Evolutionary conservation across 108 stramenopile species (phyloP), one percentile per base, ranked within the genome.

Genomic region (Phaeodactylum tricornutum): DNA sequence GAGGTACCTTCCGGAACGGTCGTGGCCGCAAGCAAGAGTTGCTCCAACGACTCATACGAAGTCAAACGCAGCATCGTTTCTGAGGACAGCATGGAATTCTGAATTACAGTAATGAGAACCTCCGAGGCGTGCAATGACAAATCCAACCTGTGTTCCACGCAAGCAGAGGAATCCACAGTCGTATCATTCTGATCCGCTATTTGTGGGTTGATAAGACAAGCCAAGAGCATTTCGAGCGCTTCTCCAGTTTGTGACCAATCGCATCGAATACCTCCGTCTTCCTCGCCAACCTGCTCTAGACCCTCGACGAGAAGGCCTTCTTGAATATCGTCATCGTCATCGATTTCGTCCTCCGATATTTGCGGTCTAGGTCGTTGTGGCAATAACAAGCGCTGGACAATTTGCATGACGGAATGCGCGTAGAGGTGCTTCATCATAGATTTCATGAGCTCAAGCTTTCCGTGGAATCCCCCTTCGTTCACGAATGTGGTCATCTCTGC

Each of bases 351-450:
- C 40, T 60, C 50, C 36, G 37, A 15, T 29, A 43, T 50, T 29
- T 33, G 50, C 41, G 74, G 63, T 31, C 53, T 16, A 19, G 68
- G 67, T 3, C 64, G 73, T 47, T 85, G 75, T 14, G 95, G 95
- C 51, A 92, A 32, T 52, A 96, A 45, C 9, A 96, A 62, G 24
- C 87, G 66, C 67, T 95, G 87, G 11, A 90, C 77, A 44, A 97
- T 84, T 61, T 95, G 93, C 88, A 93, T 87, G 6, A 97, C 75
- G 26, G 92, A 93, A 63, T 90, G 87, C 45, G 89, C 91, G 44
- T 85, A 72, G 16, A 94, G 59, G 38, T 95, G 94, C 22, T 74
- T 67, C 25, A 95, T 67, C 48, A 97, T 63, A 23, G 75, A 79
- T 46, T 70, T 53, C 84, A 97, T 82, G 3, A 97, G 65, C 5